Evolutionary conservation across 192 early-diverging fungal genomes (phyloP).

Genomic region (Coemansia sp.): DNA sequence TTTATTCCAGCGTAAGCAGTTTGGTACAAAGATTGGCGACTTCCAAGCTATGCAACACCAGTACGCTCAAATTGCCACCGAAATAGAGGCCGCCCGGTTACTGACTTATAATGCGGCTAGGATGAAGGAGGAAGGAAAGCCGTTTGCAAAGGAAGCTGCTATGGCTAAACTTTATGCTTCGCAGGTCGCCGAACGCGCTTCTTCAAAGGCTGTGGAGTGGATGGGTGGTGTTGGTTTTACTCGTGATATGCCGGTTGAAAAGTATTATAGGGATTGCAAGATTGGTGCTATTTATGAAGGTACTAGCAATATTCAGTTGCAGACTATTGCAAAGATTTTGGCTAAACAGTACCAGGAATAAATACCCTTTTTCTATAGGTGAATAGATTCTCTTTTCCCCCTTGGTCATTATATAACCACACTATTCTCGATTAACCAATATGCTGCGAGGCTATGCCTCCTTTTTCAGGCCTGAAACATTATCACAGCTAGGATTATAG

Average conservation of each 20-base stretch:
- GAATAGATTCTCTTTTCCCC: no score
- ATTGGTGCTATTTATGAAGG: conserved; percentile 97
- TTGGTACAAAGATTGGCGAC: conserved; percentile 76
- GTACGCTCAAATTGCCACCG: conserved; percentile 82
- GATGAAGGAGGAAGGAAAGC: conserved; percentile 88
- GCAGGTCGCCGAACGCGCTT: conserved; percentile 90
- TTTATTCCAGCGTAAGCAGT: conserved; percentile 95
- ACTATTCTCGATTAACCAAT: no score
- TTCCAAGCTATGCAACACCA: conserved; percentile 91
- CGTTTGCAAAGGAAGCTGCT: conserved; percentile 94
- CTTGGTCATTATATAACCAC: no score
- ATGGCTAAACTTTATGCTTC: conserved; percentile 98
- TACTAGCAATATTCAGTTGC: conserved; percentile 96
- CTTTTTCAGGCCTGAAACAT: no score
- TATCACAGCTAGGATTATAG: no score
- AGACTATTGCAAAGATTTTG: conserved; percentile 82
- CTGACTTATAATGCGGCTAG: conserved; percentile 97
- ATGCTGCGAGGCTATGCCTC: no score
- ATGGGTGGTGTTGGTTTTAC: conserved; percentile 98
- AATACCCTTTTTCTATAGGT: no score
- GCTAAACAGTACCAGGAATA: conserved; percentile 46
- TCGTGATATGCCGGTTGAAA: conserved; percentile 85
- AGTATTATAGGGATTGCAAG: conserved; percentile 96
- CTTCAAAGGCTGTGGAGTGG: conserved; percentile 94
- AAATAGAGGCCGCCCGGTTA: conserved; percentile 96